A percentile compares a stretch with the other conserved stretches of the same genome.
phyloP scores from a whole-genome alignment of 345 rosid species.

The Eucalyptus grandis region DNA sequence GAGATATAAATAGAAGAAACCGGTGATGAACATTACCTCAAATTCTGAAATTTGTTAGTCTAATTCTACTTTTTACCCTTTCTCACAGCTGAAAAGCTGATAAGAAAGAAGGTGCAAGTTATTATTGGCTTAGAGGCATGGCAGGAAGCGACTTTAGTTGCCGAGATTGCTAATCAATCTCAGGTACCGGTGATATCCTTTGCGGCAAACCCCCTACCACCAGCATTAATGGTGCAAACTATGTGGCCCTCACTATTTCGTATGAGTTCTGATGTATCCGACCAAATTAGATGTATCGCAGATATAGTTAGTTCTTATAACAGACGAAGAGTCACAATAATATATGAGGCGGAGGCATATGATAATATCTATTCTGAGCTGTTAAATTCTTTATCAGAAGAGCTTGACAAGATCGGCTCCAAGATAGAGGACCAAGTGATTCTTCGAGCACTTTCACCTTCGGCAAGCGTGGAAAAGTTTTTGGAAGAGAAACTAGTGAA shows the following conservation, averaged over 20 bases:
- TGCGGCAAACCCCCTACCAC: constrained; percentile 12
- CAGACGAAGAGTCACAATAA: constrained; percentile 22
- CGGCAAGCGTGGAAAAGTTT: not conserved
- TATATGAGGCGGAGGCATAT: constrained; percentile 24
- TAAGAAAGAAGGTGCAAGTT: constrained; percentile 17
- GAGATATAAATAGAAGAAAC: not conserved
- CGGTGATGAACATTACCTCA: not conserved
- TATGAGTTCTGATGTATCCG: constrained; percentile 14
- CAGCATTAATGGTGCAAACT: constrained; percentile 9
- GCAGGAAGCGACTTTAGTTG: constrained; percentile 33
- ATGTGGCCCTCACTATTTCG: not conserved
- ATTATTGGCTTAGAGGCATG: constrained; percentile 38
- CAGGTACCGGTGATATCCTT: constrained; percentile 31
- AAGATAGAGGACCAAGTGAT: constrained; percentile 24
- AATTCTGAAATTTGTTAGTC: not conserved
- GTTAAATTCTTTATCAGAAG: constrained; percentile 5
- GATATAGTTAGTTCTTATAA: constrained; percentile 7
- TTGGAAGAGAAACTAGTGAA: constrained; percentile 11
- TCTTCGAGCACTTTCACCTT: constrained; percentile 21
- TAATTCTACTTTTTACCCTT: not conserved
- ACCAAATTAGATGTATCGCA: constrained; percentile 29
- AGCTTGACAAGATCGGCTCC: constrained; percentile 12
- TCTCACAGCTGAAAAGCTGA: constrained; percentile 19
- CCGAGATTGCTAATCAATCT: constrained; percentile 12
- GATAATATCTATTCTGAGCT: constrained; percentile 17